Percentiles rank a stretch among this genome's conserved stretches.
Evolutionary conservation across 768 basidiomycete genomes (phyloP).

Genomic region (Lactifluus subvellereus): DNA sequence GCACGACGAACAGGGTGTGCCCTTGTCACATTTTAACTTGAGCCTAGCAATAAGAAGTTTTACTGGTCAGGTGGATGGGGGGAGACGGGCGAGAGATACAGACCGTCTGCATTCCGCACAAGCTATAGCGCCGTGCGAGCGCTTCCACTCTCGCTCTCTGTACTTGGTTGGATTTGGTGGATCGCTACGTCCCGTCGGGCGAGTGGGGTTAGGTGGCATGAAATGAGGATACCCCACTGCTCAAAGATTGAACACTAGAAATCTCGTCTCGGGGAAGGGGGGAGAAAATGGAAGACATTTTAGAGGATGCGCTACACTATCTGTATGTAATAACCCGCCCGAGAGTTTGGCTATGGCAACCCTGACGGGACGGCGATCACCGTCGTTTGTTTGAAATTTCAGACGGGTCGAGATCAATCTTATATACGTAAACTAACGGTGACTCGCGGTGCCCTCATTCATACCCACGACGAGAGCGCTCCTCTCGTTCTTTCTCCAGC

Average conservation of each 20-base stretch:
- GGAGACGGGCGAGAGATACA: neutral
- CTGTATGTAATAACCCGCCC: too few species aligned
- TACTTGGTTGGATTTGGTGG: neutral
- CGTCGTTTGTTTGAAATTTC: too few species aligned
- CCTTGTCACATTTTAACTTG: slow-evolving; percentile 74
- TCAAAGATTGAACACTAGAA: neutral
- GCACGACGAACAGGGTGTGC: slow-evolving; percentile 47
- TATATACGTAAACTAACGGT: too few species aligned
- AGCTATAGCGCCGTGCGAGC: slow-evolving; percentile 22
- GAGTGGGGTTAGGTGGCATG: slow-evolving; percentile 4
- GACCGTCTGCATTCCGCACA: slow-evolving; percentile 26
- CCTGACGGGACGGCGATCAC: too few species aligned
- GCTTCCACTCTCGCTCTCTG: slow-evolving; percentile 25
- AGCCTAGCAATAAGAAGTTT: slow-evolving; percentile 35
- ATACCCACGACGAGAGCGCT: slow-evolving; percentile 57
- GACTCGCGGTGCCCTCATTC: slow-evolving; percentile 29
- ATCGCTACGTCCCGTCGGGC: neutral
- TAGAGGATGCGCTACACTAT: too few species aligned
- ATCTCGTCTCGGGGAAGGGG: neutral
- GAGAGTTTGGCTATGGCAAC: too few species aligned
- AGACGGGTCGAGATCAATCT: neutral
- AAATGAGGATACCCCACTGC: neutral
- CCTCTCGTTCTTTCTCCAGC: slow-evolving; percentile 56
- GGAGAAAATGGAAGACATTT: neutral
- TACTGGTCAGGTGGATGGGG: neutral